Base-by-base conservation (phyloP, 495 filamentous ascomycete genomes). In the Lepraria neglecta region DNA sequence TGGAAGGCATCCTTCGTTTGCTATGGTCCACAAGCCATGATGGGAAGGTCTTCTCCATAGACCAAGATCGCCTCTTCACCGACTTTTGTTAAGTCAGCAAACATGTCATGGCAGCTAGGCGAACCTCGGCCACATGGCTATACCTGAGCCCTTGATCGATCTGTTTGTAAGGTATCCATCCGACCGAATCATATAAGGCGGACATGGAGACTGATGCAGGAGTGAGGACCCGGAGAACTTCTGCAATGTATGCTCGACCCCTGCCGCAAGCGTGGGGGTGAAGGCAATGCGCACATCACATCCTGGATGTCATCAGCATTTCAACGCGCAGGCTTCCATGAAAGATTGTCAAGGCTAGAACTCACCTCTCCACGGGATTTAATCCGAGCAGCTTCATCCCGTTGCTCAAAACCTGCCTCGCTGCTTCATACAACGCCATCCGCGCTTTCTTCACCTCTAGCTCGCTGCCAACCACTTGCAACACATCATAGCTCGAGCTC, bases 361-460 rank as follows among this genome's bases (percentile, higher is more conserved):
- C 73, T 66, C 73, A 80, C 81, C 90, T 80, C 61, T 87, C 79
- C 55, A 94, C 86, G 31, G 90, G 90, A 63, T 75, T 88, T 63
- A 95, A 76, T 27, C 90, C 90, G 59, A 95, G 76, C 68, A 95
- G 71, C 53, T 79, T 78, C 91, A 96, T 95, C 47, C 90, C 90
- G 70, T 92, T 95, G 71, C 84, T 75, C 59, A 96, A 72, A 1
- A 95, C 89, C 56, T 84, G 85, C 62, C 87, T 79, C 3, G 89
- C 88, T 14, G 87, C 79, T 67, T 88, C 86, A 69, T 95, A 96
- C 58, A 96, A 75, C 3, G 90, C 89, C 81, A 92, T 84, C 55
- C 89, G 83, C 31, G 89, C 87, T 71, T 84, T 84, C 77, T 86
- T 88, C 42, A 89, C 66, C 68, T 86, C 86, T 17, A 79, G 80